Evolutionary conservation across 345 rosid genomes (phyloP).

Genomic region (Ceriops tagal): DNA sequence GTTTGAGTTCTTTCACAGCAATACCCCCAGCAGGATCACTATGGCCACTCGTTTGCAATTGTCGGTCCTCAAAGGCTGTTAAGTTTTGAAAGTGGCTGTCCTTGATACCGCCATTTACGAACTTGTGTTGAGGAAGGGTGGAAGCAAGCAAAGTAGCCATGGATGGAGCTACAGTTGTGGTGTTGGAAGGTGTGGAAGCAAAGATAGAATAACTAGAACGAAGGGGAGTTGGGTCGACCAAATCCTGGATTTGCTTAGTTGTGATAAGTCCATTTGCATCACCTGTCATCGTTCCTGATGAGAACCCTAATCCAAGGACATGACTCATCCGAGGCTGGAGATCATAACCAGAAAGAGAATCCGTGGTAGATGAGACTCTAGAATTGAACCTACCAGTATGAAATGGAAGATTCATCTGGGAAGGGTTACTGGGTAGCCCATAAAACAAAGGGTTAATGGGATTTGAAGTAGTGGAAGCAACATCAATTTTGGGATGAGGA

Average conservation of each 20-base stretch:
- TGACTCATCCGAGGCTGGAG: conserved; percentile 43
- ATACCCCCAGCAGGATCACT: conserved; percentile 25
- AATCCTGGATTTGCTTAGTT: conserved; percentile 37
- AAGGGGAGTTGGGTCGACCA: conserved; percentile 34
- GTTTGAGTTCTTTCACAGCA: conserved; percentile 41
- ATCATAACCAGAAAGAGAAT: conserved; percentile 46
- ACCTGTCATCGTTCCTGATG: conserved; percentile 36
- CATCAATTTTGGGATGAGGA: conserved; percentile 33
- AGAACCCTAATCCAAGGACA: conserved; percentile 64
- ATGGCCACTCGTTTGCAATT: conserved; percentile 43
- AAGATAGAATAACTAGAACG: conserved; percentile 47
- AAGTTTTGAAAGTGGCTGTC: conserved; percentile 33
- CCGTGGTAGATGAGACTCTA: conserved; percentile 29
- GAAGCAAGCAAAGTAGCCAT: conserved; percentile 55
- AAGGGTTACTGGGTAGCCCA: conserved; percentile 45
- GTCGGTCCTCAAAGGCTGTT: conserved; percentile 49
- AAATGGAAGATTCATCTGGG: conserved; percentile 44
- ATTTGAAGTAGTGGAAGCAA: conserved; percentile 37
- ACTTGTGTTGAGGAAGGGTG: conserved; percentile 45
- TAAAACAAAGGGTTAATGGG: conserved; percentile 58
- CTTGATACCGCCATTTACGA: conserved; percentile 34
- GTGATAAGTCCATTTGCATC: conserved; percentile 29
- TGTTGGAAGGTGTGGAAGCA: conserved; percentile 37
- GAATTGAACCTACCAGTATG: conserved; percentile 41
- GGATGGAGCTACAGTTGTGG: conserved; percentile 29